These are phyloP conservation scores for Zymoseptoria crescenta DNA, from an alignment of 2,329 filamentous ascomycete genomes.

Conservation along the genomic window DNA sequence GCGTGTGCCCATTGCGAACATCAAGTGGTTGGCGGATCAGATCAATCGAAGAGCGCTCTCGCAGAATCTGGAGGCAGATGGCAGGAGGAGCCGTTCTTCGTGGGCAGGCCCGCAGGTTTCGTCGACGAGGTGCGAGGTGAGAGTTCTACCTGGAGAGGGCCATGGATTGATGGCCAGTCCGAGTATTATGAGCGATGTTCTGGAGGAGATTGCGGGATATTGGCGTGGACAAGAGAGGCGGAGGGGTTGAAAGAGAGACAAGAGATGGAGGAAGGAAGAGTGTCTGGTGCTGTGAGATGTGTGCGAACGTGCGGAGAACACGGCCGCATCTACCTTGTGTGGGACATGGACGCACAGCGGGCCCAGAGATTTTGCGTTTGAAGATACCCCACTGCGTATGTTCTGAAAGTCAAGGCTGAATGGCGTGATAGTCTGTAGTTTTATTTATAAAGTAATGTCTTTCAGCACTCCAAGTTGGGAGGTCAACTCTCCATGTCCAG, in stretches of 20 bases:
- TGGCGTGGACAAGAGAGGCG: conserved; percentile 45
- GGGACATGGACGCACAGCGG: neutral
- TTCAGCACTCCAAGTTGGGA: neutral
- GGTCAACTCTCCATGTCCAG: too few relatives aligned
- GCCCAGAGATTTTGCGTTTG: neutral
- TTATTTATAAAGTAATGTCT: neutral
- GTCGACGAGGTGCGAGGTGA: conserved; percentile 68
- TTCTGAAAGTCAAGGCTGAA: neutral
- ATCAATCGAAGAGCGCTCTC: conserved; percentile 51
- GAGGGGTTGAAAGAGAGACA: conserved; percentile 1
- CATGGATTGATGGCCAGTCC: conserved; percentile 96
- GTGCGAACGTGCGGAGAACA: neutral
- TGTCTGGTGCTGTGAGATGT: neutral
- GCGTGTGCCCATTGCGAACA: conserved; percentile 88
- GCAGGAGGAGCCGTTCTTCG: conserved; percentile 4
- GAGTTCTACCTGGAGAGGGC: conserved; percentile 82
- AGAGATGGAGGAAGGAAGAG: neutral
- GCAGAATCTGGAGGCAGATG: conserved; percentile 3
- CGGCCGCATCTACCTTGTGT: neutral
- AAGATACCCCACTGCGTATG: neutral
- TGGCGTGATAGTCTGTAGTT: neutral
- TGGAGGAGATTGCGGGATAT: conserved; percentile 88
- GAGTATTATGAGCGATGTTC: conserved; percentile 82
- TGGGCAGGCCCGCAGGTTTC: conserved; percentile 2
- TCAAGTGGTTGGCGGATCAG: conserved; percentile 85